phyloP scores from a whole-genome alignment of 768 basidiomycete species.

The Hypholoma sublateritium region DNA sequence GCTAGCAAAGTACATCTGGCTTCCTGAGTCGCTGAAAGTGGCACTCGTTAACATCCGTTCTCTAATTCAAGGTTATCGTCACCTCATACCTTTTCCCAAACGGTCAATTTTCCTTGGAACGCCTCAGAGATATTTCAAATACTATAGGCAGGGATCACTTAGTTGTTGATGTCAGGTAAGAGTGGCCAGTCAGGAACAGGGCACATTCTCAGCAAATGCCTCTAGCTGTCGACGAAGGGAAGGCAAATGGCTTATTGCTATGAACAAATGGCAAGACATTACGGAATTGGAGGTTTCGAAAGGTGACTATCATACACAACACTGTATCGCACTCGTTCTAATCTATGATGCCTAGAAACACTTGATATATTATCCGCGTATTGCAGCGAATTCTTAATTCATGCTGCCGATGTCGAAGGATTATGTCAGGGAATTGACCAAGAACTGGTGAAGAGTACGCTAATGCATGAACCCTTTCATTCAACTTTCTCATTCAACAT shows the following conservation, averaged over 20 bases:
- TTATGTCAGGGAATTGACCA: constrained; percentile 96
- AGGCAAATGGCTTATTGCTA: constrained; percentile 88
- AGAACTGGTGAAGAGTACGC: constrained; percentile 76
- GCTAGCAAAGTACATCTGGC: constrained; percentile 71
- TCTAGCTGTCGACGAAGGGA: constrained; percentile 78
- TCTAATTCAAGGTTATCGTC: constrained; percentile 80
- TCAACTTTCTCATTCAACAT: constrained; percentile 11
- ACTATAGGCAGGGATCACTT: constrained; percentile 81
- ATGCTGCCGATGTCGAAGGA: constrained; percentile 99
- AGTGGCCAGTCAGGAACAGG: neutral
- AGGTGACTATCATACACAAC: constrained; percentile 41
- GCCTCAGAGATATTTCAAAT: constrained; percentile 61
- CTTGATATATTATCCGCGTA: constrained; percentile 74
- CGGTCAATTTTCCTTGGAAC: constrained; percentile 74
- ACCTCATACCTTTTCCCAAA: constrained; percentile 93
- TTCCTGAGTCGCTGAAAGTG: neutral
- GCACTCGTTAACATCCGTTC: neutral
- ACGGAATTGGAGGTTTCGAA: constrained; percentile 91
- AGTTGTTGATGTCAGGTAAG: constrained; percentile 93
- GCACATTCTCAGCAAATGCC: neutral
- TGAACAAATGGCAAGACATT: constrained; percentile 98
- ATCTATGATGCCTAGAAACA: constrained; percentile 50
- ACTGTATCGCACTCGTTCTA: neutral
- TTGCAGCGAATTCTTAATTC: constrained; percentile 94
- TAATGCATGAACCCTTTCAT: neutral